Evolutionary conservation across 1,284 basidiomycete genomes (phyloP), one percentile per base, ranked within the genome.

Genomic region (Cutaneotrichosporon curvatum): DNA sequence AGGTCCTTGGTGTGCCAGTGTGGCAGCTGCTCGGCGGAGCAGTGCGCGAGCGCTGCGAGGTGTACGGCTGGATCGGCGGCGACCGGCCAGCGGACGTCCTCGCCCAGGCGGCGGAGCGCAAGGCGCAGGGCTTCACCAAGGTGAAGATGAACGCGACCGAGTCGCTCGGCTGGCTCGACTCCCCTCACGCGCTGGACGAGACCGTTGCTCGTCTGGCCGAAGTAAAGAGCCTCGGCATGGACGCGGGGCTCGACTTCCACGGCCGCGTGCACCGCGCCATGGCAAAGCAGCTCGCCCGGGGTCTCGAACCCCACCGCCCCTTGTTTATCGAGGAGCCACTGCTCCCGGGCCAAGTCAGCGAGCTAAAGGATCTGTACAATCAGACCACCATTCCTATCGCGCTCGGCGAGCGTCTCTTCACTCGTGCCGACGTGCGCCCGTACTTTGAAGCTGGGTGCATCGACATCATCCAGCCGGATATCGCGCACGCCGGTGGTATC

Each of bases 281-380:
- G 78, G 82, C 83, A n/a, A 85, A 82, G 62, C 84, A 85, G 62
- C 77, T 87, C 11, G 83, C 81, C 4, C 77, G 76, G 49, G 68
- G 79, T 3, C 75, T 87, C 4, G 83, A 84, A 55, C 80, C 80
- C 7, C 74, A 81, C 45, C 74, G 76, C 25, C 82, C 83, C 0
- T 66, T 87, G 16, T 87, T 86, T 65, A 84, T 85, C 57, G 83
- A 87, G 73, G 84, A 85, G 58, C 82, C 83, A 0, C 79, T 86
- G 33, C 79, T 84, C 2, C 73, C 73, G 4, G 73, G 71, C 7
- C 68, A 73, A 42, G 66, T 72, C 40, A 65, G 68, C 42, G 73
- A 75, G 62, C 59, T 74, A 47, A 71, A 73, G 55, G 70, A 73
- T 48, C 59, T 75, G 40, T 73, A 75, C 56, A 67, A 66, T 45